These are phyloP conservation scores for Yarrowia osloensis DNA, from an alignment of 805 yeast genomes.

Conservation along the genomic window DNA sequence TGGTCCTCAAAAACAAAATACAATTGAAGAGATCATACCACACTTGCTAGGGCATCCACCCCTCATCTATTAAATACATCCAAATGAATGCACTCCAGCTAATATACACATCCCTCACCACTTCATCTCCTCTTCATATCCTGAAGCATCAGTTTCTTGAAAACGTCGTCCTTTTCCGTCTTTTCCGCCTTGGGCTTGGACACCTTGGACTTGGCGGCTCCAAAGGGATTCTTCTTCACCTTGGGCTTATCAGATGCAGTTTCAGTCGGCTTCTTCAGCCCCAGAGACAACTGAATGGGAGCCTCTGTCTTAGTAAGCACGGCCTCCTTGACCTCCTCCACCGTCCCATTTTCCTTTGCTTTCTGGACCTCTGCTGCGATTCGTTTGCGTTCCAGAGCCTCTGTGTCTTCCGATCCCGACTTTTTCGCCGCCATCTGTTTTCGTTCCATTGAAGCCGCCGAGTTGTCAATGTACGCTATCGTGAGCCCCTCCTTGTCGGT, in stretches of 20 bases:
- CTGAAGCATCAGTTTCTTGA: constrained; percentile 8
- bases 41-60: too few relatives aligned
- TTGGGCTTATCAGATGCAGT: not conserved
- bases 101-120: not conserved
- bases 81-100: too few relatives aligned
- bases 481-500: constrained; percentile 47
- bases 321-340: constrained; percentile 13
- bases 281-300: constrained; percentile 18
- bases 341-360: not conserved
- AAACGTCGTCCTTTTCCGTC: not conserved
- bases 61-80: not conserved
- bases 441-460: constrained; percentile 51
- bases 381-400: not conserved
- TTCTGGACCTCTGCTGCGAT: constrained; percentile 5
- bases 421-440: constrained; percentile 39
- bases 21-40: too few relatives aligned
- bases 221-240: constrained; percentile 23
- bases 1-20: too few relatives aligned
- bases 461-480: constrained; percentile 57
- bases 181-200: not conserved
- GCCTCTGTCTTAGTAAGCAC: constrained; percentile 2
- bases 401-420: not conserved
- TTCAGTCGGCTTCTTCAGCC: not conserved
- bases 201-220: not conserved
- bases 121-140: constrained; percentile 13